A percentile compares a stretch with the other conserved stretches of the same genome.
Conservation (phyloP, 2,329 filamentous ascomycete species). For the Arthrobotrys entomopaga region DNA sequence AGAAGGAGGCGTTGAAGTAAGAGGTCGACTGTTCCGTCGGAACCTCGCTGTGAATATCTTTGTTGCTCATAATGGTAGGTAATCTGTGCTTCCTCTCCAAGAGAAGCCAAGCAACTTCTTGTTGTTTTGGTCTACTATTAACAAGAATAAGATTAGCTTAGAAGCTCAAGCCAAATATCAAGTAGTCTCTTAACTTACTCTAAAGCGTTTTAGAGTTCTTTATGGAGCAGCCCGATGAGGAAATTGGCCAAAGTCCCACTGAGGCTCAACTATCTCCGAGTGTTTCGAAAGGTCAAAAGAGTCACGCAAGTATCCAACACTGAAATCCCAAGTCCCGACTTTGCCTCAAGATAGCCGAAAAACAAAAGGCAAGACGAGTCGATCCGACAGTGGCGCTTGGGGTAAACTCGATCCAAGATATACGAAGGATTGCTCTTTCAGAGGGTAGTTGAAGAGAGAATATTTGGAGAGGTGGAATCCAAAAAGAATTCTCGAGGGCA, state of each 20-base stretch:
- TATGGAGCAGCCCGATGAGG: neutral
- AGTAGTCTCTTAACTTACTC: slow-evolving; percentile 15
- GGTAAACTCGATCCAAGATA: slow-evolving; percentile 7
- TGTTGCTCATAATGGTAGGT: slow-evolving; percentile 47
- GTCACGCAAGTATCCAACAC: slow-evolving; percentile 20
- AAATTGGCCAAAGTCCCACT: neutral
- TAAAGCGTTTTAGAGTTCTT: slow-evolving; percentile 24
- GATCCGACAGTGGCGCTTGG: slow-evolving; percentile 2
- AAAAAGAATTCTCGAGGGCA: neutral
- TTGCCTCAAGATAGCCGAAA: slow-evolving; percentile 26
- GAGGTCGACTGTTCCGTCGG: slow-evolving; percentile 51
- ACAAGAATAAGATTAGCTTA: neutral
- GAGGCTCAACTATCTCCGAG: neutral
- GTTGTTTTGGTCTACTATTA: slow-evolving; percentile 1
- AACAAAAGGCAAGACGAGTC: slow-evolving; percentile 3
- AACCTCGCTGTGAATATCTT: slow-evolving; percentile 46
- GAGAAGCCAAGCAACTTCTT: slow-evolving; percentile 19
- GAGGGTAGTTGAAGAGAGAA: slow-evolving; percentile 1
- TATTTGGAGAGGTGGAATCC: slow-evolving; percentile 8
- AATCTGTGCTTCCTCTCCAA: slow-evolving; percentile 4
- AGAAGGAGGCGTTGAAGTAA: slow-evolving; percentile 54
- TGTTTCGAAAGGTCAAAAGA: neutral
- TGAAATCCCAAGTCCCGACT: neutral
- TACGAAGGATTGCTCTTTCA: slow-evolving; percentile 18
- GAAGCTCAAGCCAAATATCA: slow-evolving; percentile 5